Percentiles rank a stretch among this genome's conserved stretches.
Evolutionary conservation across 78 protist species (phyloP).

Genomic region (Protostelium mycophagum): DNA sequence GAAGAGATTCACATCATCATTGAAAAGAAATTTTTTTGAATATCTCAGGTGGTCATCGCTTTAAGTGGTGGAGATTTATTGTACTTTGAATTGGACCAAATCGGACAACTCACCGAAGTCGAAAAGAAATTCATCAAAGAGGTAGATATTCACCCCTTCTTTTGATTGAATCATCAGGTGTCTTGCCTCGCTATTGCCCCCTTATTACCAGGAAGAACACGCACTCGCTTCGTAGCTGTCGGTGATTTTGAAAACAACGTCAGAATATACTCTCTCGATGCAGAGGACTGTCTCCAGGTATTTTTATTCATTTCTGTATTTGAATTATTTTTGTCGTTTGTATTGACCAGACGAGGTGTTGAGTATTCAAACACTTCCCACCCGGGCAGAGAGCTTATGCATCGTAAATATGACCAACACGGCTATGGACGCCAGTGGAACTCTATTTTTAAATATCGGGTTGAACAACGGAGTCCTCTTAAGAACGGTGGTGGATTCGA

Average conservation of each 20-base stretch:
- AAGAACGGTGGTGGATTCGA: conserved; percentile 75
- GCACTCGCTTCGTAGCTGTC: conserved; percentile 75
- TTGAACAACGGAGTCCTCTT: conserved; percentile 88
- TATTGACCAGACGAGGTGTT: not conserved
- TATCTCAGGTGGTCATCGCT: conserved; percentile 82
- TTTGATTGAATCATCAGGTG: no score
- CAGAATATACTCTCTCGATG: conserved; percentile 82
- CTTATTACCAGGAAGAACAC: conserved; percentile 62
- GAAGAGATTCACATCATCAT: no score
- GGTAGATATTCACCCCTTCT: no score
- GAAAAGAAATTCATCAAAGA: conserved; percentile 43
- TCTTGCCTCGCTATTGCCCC: conserved; percentile 79
- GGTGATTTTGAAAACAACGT: conserved; percentile 72
- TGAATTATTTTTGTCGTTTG: not conserved
- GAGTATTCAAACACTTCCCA: conserved; percentile 43
- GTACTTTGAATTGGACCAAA: conserved; percentile 92
- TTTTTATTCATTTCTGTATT: conserved; percentile 52
- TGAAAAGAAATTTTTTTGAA: no score
- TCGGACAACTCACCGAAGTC: conserved; percentile 74
- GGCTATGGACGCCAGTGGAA: conserved; percentile 8
- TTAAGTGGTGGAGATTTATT: conserved; percentile 82
- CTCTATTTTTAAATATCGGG: conserved; percentile 79
- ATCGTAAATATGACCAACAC: conserved; percentile 29
- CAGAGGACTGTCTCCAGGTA: conserved; percentile 71
- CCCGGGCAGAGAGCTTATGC: conserved; percentile 30